Evolutionary conservation across 129 eudicot genomes (phyloP), one percentile per base, ranked within the genome.

Genomic region (Flaveria brownii): DNA sequence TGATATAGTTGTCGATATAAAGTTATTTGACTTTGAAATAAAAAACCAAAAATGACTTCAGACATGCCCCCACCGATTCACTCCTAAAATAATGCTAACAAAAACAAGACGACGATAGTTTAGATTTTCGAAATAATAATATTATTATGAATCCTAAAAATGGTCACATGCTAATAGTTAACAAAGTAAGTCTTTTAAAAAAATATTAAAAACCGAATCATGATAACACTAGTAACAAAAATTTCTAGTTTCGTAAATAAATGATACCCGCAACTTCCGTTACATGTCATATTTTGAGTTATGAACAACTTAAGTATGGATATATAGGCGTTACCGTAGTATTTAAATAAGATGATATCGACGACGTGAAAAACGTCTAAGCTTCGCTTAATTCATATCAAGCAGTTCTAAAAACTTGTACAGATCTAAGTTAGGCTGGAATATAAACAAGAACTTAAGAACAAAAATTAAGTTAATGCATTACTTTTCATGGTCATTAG

Each of bases 381-480:
- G 60, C 61, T 73, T 73, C 51, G 16, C 23, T 68, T 42, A 80
- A 74, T 66, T 65, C 62, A 73, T 28, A 28, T 54, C 47, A 80
- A 64, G 60, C 72, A 9, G 26, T 46, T 67, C 68, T 45, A 73
- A 70, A 14, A 55, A 15, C 84, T 73, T 74, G 74, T 73, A 80
- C 80, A 80, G 4, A 55, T 64, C 75, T 80, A 80, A 59, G 87
- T 86, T 86, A 86, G 85, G 76, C 72, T 74, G 52, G 20, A 77
- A 63, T 83, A 77, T 81, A 28, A 69, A 74, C 87, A 83, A 76
- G 43, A 75, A 66, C 25, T 36, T 22, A 50, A 41, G 30, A 50
- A 41, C 43, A 77, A 50, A 81, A 66, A 33, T 68, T 33, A 59
- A 66, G 74, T 66, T 66, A 74, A 59, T 11, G 46, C 46, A 22